Evolutionary conservation across 441 rosid genomes (phyloP).

Genomic region (Corymbia calophylla): DNA sequence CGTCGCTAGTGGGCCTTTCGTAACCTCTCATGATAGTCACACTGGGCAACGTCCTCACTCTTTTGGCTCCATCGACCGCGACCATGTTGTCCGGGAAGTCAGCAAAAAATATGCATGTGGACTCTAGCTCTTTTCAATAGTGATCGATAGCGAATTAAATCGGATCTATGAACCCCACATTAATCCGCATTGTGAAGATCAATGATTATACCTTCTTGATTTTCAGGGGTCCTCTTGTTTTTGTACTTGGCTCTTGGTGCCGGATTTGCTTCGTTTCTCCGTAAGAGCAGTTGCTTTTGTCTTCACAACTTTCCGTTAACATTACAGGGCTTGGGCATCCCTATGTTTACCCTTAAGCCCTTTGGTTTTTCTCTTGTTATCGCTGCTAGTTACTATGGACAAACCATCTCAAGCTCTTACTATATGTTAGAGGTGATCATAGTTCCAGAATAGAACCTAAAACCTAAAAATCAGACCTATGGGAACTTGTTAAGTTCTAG

Average conservation of each 20-base stretch:
- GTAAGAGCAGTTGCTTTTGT: not conserved
- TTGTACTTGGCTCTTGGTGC: not conserved
- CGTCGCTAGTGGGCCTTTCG: slow-evolving; percentile 34
- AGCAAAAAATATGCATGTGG: not conserved
- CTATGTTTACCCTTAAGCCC: not conserved
- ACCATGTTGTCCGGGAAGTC: slow-evolving; percentile 23
- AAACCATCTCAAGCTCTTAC: not conserved
- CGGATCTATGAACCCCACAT: not conserved
- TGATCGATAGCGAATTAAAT: not conserved
- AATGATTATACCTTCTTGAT: not conserved
- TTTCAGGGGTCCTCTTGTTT: not conserved
- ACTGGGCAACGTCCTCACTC: slow-evolving; percentile 50
- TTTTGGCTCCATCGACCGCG: slow-evolving; percentile 21
- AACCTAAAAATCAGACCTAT: too few species aligned
- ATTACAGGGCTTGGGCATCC: not conserved
- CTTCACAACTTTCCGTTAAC: not conserved
- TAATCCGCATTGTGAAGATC: not conserved
- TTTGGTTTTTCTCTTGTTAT: not conserved
- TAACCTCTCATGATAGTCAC: slow-evolving; percentile 53
- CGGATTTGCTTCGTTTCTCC: not conserved
- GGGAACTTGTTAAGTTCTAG: too few species aligned
- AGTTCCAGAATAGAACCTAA: too few species aligned
- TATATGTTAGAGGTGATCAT: too few species aligned
- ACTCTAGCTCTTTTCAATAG: not conserved
- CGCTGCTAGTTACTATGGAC: not conserved